phyloP scores from a whole-genome alignment of 371 early-diverging fungal species.

The Haplosporangium sp. region DNA sequence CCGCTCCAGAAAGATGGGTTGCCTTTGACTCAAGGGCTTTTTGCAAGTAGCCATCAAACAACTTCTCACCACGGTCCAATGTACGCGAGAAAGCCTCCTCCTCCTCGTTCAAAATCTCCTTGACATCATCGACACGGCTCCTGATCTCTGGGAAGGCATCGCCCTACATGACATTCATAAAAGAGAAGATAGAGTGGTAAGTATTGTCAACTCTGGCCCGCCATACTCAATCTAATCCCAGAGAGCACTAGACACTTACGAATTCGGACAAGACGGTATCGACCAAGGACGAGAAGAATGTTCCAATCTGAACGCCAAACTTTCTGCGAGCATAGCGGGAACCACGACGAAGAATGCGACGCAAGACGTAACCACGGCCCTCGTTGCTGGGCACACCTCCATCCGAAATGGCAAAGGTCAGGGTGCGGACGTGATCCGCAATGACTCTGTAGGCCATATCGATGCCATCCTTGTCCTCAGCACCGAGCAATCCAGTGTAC shows the following conservation, averaged over 20 bases:
- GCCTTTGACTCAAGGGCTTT: conserved; percentile 73
- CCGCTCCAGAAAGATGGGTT: conserved; percentile 83
- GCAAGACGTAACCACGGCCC: conserved; percentile 99
- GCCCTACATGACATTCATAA: conserved; percentile 57
- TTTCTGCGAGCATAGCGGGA: conserved; percentile 96
- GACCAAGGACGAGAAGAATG: conserved; percentile 91
- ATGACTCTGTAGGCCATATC: conserved; percentile 99
- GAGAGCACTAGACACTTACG: conserved; percentile 10
- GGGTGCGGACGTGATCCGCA: conserved; percentile 99
- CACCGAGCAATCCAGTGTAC: conserved; percentile 90
- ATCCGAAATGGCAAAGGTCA: conserved; percentile 98
- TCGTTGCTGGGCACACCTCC: conserved; percentile 98
- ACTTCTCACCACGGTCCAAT: conserved; percentile 96
- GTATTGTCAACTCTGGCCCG: background rate
- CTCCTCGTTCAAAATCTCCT: conserved; percentile 96
- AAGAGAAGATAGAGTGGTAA: background rate
- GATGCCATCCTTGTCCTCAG: conserved; percentile 91
- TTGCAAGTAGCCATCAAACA: conserved; percentile 88
- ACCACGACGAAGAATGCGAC: conserved; percentile 98
- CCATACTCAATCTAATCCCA: background rate
- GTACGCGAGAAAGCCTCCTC: conserved; percentile 98
- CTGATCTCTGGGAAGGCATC: conserved; percentile 90
- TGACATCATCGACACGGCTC: conserved; percentile 80
- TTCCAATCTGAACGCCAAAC: conserved; percentile 90
- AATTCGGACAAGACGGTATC: conserved; percentile 81